Evolutionary conservation across 208 protist genomes (phyloP).

Genomic region (Herpetomonas tarakana): DNA sequence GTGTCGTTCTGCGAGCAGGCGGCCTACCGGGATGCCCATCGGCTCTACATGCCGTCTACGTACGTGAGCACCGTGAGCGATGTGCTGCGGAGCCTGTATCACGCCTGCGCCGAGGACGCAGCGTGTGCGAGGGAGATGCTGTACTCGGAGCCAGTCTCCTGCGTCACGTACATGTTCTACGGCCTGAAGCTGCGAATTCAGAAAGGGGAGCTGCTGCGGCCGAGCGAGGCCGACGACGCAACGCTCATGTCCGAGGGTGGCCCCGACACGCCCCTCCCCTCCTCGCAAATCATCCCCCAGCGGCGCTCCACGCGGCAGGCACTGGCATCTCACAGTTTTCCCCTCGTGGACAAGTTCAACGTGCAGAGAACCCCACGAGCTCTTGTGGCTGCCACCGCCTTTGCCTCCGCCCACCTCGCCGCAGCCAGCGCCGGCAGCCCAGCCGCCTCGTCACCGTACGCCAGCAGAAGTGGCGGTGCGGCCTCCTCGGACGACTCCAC

Average conservation of each 20-base stretch:
- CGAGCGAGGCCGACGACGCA: constrained; percentile 32
- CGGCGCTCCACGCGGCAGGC: not conserved
- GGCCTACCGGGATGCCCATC: constrained; percentile 12
- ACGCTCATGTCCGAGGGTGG: constrained; percentile 3
- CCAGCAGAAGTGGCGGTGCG: not conserved
- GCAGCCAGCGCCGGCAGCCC: not conserved
- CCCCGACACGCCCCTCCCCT: not conserved
- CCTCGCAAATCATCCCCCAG: not conserved
- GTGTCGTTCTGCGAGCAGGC: constrained; percentile 54
- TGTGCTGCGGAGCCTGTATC: constrained; percentile 39
- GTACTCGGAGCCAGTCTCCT: constrained; percentile 65
- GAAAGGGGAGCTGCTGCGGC: constrained; percentile 33
- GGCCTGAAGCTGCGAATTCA: constrained; percentile 71
- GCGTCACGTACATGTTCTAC: constrained; percentile 66
- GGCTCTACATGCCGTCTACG: constrained; percentile 22
- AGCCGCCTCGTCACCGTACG: no score
- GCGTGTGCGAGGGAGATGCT: constrained; percentile 49
- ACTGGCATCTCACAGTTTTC: not conserved
- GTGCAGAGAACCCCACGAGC: not conserved
- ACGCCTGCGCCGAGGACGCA: constrained; percentile 40
- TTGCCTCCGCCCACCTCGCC: not conserved
- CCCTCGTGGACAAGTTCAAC: not conserved
- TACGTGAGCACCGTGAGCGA: constrained; percentile 35
- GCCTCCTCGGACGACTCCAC: not conserved
- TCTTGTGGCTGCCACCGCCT: not conserved